Evolutionary conservation across 2,329 filamentous ascomycete species (phyloP).

Genomic region (Colletotrichum coccodes): DNA sequence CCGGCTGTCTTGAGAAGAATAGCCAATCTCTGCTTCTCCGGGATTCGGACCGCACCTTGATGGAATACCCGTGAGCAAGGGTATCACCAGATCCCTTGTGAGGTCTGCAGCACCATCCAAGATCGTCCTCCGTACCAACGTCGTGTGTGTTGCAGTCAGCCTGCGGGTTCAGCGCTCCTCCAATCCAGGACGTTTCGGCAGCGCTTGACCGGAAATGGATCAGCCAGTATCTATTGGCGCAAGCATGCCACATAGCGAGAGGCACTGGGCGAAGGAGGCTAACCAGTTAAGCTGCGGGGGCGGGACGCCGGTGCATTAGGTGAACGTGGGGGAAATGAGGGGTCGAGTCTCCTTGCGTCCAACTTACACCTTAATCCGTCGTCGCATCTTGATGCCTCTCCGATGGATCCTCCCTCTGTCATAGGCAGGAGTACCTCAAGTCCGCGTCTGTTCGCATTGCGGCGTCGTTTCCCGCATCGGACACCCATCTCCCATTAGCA

Average conservation of each 20-base stretch:
- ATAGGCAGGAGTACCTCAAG: constrained; percentile 11
- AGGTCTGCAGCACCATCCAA: neutral
- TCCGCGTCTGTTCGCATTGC: constrained; percentile 1
- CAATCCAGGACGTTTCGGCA: constrained; percentile 6
- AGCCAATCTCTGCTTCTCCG: neutral
- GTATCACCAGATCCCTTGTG: neutral
- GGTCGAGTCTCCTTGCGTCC: constrained; percentile 27
- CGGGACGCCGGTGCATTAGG: constrained; percentile 38
- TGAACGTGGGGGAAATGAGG: constrained; percentile 45
- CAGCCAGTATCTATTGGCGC: constrained; percentile 10
- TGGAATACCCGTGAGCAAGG: neutral
- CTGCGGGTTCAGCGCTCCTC: neutral
- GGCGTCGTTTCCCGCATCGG: neutral
- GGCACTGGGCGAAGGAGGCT: neutral
- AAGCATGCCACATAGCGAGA: constrained; percentile 6
- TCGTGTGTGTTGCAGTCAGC: neutral
- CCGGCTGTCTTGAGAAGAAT: neutral
- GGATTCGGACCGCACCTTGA: neutral
- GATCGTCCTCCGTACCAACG: neutral
- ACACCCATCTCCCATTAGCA: constrained; percentile 13
- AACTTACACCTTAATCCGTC: constrained; percentile 25
- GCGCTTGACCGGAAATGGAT: constrained; percentile 3
- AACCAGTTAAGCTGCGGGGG: constrained; percentile 18
- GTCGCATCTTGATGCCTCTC: constrained; percentile 26
- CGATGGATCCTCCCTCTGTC: neutral